These are phyloP conservation scores for Eucalyptus erythrocorys DNA, from an alignment of 345 rosid species.

Conservation along the genomic window DNA sequence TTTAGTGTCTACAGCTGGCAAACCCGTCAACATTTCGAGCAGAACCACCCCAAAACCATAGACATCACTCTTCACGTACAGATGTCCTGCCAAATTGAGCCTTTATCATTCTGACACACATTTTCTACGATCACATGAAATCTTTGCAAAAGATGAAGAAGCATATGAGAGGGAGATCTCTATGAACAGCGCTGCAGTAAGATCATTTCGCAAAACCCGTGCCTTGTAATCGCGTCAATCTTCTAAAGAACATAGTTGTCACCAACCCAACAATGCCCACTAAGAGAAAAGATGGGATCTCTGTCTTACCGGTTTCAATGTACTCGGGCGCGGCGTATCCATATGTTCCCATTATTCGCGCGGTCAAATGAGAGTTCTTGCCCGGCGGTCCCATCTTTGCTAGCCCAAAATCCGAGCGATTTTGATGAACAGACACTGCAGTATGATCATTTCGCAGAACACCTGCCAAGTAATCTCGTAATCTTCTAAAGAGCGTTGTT, in stretches of 20 bases:
- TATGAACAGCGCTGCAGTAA: not conserved
- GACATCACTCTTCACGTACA: conserved; percentile 72
- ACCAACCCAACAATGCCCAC: accelerated
- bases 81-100: conserved; percentile 34
- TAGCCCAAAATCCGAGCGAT: conserved; percentile 45
- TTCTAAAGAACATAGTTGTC: not conserved
- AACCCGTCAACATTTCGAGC: conserved; percentile 62
- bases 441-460: not conserved
- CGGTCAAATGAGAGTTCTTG: conserved; percentile 56
- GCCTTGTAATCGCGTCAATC: accelerated
- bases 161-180: not conserved
- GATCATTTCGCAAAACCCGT: not conserved
- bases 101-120: not conserved
- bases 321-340: conserved; percentile 95
- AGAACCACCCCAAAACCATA: conserved; percentile 78
- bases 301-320: conserved; percentile 49
- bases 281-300: not conserved
- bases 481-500: not conserved
- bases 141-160: not conserved
- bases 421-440: not conserved
- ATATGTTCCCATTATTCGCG: conserved; percentile 57
- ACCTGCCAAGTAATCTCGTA: not conserved
- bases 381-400: conserved; percentile 58
- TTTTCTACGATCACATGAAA: not conserved
- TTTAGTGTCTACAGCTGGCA: conserved; percentile 24